phyloP scores from a whole-genome alignment of 139 green algal genomes.

The Astrephomene gubernaculifera region DNA sequence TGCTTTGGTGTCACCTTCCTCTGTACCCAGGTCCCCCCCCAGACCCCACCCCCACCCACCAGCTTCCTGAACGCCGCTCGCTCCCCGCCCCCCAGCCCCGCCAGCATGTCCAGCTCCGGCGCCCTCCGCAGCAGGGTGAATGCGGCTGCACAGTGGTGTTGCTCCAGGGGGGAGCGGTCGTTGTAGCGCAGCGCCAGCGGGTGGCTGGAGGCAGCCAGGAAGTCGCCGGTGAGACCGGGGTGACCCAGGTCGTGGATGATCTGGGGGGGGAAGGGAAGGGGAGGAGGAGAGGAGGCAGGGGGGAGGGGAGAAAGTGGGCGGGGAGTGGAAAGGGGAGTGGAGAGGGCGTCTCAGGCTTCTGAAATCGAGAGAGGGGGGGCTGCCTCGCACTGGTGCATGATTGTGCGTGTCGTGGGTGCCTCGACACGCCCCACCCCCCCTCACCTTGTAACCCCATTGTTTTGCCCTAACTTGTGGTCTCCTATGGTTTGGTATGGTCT shows the following conservation, averaged over 20 bases:
- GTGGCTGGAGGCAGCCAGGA: slow-evolving; percentile 53
- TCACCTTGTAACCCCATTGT: slow-evolving; percentile 41
- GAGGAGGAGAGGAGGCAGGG: slow-evolving; percentile 13
- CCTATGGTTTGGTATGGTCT: too few relatives aligned
- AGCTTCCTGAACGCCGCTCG: slow-evolving; percentile 13
- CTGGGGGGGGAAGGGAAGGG: slow-evolving; percentile 46
- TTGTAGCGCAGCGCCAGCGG: slow-evolving; percentile 60
- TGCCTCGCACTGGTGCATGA: too few relatives aligned
- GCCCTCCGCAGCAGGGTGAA: slow-evolving; percentile 37
- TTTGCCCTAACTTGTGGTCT: too few relatives aligned
- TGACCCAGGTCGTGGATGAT: slow-evolving; percentile 49
- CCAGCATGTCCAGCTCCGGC: slow-evolving; percentile 27
- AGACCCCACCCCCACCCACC: slow-evolving; percentile 3
- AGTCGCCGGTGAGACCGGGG: slow-evolving; percentile 63
- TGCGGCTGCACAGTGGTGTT: slow-evolving; percentile 52
- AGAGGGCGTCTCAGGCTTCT: too few relatives aligned
- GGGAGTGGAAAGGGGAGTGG: too few relatives aligned
- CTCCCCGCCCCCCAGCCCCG: background rate
- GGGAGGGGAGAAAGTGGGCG: too few relatives aligned
- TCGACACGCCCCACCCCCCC: too few relatives aligned
- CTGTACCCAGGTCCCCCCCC: background rate
- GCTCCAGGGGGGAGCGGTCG: slow-evolving; percentile 47
- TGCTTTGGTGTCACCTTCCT: too few relatives aligned
- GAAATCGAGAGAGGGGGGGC: too few relatives aligned
- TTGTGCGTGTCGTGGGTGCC: too few relatives aligned